These are phyloP conservation scores for Xylariomycetidae sp. DNA, from an alignment of 2,329 filamentous ascomycete genomes.

Conservation along the genomic window DNA sequence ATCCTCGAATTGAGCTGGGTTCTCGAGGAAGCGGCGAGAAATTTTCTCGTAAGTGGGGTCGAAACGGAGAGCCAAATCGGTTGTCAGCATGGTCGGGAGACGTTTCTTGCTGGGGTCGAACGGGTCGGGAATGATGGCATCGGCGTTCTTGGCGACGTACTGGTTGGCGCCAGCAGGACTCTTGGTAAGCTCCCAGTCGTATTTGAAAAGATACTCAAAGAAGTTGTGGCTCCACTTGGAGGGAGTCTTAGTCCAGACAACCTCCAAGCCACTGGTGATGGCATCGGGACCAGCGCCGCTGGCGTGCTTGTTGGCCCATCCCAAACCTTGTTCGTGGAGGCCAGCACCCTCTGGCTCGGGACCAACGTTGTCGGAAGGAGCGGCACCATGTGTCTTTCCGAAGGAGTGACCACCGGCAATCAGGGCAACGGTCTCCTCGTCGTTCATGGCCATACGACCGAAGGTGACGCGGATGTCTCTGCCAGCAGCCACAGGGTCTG, in stretches of 20 bases:
- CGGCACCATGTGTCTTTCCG: conserved; percentile 78
- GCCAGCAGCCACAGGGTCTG: conserved; percentile 65
- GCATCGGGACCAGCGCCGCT: conserved; percentile 66
- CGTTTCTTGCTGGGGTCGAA: conserved; percentile 68
- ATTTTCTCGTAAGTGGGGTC: conserved; percentile 75
- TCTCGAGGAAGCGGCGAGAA: conserved; percentile 61
- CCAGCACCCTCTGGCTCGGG: conserved; percentile 61
- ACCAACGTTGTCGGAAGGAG: conserved; percentile 57
- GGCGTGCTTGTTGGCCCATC: conserved; percentile 63
- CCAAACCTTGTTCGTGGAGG: conserved; percentile 65
- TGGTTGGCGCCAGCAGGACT: conserved; percentile 72
- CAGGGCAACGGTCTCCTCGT: conserved; percentile 75
- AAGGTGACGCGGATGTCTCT: conserved; percentile 72
- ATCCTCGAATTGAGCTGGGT: conserved; percentile 65
- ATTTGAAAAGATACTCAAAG: conserved; percentile 73
- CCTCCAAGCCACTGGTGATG: conserved; percentile 73
- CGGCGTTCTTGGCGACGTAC: conserved; percentile 68
- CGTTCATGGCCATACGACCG: conserved; percentile 76
- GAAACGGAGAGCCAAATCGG: conserved; percentile 66
- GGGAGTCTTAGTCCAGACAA: conserved; percentile 73
- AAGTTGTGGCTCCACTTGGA: conserved; percentile 72
- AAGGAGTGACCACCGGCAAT: conserved; percentile 77
- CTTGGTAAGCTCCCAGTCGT: conserved; percentile 73
- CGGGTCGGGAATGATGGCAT: conserved; percentile 65
- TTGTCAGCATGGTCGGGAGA: conserved; percentile 71